A percentile compares a stretch with the other conserved stretches of the same genome.
These are phyloP conservation scores for Phytophthora crassamura DNA, from an alignment of 352 stramenopile species.

Conservation along the genomic window DNA sequence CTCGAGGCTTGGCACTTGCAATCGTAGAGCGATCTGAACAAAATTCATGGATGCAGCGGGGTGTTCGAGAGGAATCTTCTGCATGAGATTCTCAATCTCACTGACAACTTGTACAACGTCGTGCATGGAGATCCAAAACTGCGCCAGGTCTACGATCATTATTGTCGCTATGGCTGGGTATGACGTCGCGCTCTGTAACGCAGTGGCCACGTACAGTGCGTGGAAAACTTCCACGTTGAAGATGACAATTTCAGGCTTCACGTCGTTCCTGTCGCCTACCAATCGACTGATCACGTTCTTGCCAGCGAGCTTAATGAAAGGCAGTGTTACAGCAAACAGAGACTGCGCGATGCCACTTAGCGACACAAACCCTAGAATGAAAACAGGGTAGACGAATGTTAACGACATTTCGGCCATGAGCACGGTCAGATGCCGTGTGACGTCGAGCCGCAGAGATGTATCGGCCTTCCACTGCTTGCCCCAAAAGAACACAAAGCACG, in stretches of 20 bases:
- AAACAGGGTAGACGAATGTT: constrained; percentile 28
- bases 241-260: constrained; percentile 32
- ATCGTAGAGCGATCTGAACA: constrained; percentile 8
- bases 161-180: neutral
- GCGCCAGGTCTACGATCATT: neutral
- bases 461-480: constrained; percentile 20
- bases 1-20: too few relatives aligned
- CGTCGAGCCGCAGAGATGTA: neutral
- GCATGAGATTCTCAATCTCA: constrained; percentile 1
- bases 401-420: neutral
- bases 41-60: neutral
- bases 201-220: constrained; percentile 28
- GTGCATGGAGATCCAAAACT: constrained; percentile 3
- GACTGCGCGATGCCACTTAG: constrained; percentile 2
- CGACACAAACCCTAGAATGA: constrained; percentile 10
- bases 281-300: constrained; percentile 28
- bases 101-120: neutral
- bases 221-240: constrained; percentile 46
- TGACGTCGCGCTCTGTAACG: neutral
- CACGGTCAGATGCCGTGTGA: too few relatives aligned
- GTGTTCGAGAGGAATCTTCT: constrained; percentile 5
- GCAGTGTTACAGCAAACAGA: neutral
- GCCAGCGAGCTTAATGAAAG: constrained; percentile 13
- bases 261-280: constrained; percentile 15
- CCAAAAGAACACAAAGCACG: constrained; percentile 28